Evolutionary conservation across 345 rosid species (phyloP), one percentile per base, ranked within the genome.

Genomic region (Brassica cretica): DNA sequence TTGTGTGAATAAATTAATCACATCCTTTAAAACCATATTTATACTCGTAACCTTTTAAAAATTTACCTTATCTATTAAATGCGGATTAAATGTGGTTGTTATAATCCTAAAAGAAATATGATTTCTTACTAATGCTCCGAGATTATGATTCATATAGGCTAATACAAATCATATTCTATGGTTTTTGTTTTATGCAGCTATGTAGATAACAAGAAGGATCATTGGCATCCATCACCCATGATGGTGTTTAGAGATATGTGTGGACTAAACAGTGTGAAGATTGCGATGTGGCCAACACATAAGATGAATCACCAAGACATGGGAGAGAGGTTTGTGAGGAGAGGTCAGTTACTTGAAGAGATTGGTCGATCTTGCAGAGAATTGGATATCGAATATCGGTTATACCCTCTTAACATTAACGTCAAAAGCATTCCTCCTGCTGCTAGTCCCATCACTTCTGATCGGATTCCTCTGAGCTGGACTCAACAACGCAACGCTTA

Each of bases 231-330:
- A 5, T 72, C 76, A 0, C 96, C 98, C 0, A 72, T 81, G 86
- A 75, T 92, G n/a, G 68, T 94, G 41, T 66, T 85, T 8, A 90
- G 78, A 83, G 94, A 94, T 18, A 71, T 90, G 65, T 87, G 75
- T 74, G 91, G 82, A 25, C 65, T 92, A 76, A 88, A 87, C 66
- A 82, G 77, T 72, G 79, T 92, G 59, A 89, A 74, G 85, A 75
- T 92, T 5, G 94, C 93, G 0, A 70, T 92, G 72, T 90, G 97
- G 96, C 79, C 86, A 2, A 68, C 84, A 6, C 97, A 92, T 73
- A 84, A 68, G 74, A 92, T 92, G 81, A 94, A 94, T 82, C 90
- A 85, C 77, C 97, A 92, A 62, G 86, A 92, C 85, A 88, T 89
- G 88, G 93, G 89, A n/a, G 93, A 87, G 73, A 88, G 85, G 80